Percentiles rank a stretch among this genome's conserved stretches.
Evolutionary conservation across 2,329 filamentous ascomycete genomes (phyloP).

Genomic region (Gnomoniopsis sp.): DNA sequence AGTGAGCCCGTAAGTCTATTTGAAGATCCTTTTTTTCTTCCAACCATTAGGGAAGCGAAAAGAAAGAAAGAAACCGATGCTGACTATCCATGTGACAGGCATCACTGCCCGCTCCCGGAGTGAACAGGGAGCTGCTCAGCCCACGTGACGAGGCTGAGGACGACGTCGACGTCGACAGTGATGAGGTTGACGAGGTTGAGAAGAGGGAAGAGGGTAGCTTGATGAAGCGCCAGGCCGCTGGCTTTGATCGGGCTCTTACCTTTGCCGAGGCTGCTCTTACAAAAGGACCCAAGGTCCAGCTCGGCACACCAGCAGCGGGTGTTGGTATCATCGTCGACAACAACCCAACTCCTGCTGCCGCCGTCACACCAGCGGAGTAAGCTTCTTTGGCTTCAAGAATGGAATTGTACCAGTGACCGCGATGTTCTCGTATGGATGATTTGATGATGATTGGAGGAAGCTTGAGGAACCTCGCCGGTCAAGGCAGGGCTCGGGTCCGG

Average conservation of each 20-base stretch:
- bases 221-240: conserved; percentile 34
- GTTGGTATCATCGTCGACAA: conserved; percentile 38
- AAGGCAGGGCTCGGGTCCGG: no score
- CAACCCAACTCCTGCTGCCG: conserved; percentile 21
- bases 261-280: conserved; percentile 36
- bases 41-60: no score
- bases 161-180: not conserved
- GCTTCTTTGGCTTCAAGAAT: no score
- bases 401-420: no score
- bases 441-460: no score
- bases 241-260: conserved; percentile 38
- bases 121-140: conserved; percentile 13
- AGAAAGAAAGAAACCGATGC: not conserved
- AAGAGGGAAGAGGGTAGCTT: conserved; percentile 10
- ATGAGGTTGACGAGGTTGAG: conserved; percentile 1
- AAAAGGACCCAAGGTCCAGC: conserved; percentile 36
- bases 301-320: conserved; percentile 38
- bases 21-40: no score
- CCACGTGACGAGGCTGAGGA: conserved; percentile 6
- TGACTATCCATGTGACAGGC: conserved; percentile 5
- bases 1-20: conserved; percentile 17
- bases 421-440: no score
- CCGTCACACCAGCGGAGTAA: not conserved
- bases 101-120: conserved; percentile 8
- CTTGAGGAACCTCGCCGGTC: no score